Percentiles rank a stretch among this genome's conserved stretches.
These are phyloP conservation scores for Blastobotrys chiropterorum DNA, from an alignment of 805 yeast species.

Conservation along the genomic window DNA sequence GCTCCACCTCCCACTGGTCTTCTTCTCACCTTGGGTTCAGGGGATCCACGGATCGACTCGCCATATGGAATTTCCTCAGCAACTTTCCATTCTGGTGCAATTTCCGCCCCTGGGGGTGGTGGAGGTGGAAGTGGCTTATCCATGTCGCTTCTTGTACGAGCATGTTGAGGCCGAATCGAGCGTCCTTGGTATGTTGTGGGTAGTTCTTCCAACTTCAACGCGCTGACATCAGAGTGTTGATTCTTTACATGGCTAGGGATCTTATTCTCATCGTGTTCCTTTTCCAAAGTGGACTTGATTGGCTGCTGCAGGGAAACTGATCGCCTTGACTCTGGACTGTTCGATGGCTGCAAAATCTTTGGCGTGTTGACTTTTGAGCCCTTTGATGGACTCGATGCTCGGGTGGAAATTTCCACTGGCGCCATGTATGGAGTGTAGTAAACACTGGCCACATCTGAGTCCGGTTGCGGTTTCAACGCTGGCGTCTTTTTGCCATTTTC, in stretches of 20 bases:
- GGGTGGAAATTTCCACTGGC: background rate
- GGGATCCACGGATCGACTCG: background rate
- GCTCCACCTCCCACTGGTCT: background rate
- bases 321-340: background rate
- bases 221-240: background rate
- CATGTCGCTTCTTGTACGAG: background rate
- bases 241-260: background rate
- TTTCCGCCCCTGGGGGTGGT: background rate
- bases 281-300: background rate
- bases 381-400: background rate
- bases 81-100: background rate
- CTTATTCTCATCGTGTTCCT: background rate
- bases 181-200: background rate
- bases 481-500: background rate
- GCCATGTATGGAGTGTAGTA: background rate
- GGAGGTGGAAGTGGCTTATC: conserved; percentile 1
- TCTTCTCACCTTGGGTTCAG: background rate
- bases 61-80: background rate
- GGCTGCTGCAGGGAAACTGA: background rate
- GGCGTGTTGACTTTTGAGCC: background rate
- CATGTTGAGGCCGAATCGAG: background rate
- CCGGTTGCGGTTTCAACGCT: background rate
- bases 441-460: background rate
- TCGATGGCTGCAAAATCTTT: background rate
- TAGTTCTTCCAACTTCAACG: background rate